Conservation (phyloP, 2,329 filamentous ascomycete species). For the Incumbomyces delicatus region DNA sequence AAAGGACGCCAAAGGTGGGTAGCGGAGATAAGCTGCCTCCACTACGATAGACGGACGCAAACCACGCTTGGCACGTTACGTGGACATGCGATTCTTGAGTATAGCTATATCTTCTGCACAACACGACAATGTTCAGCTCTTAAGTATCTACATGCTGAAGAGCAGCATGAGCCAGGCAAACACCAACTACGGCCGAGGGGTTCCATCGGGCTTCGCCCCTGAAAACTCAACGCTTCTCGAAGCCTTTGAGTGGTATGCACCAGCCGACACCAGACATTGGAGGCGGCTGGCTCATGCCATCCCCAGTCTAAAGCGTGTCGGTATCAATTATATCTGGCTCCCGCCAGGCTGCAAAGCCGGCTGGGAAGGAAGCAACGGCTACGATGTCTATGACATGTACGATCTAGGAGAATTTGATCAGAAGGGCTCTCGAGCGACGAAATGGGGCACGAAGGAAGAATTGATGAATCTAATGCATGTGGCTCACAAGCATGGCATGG, state of each 20-base stretch:
- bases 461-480: slow-evolving; percentile 45
- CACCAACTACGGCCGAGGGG: too few species aligned
- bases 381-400: slow-evolving; percentile 61
- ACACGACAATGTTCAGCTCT: too few species aligned
- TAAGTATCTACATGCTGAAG: too few species aligned
- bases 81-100: too few species aligned
- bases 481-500: slow-evolving; percentile 46
- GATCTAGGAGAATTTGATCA: slow-evolving; percentile 65
- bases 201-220: background rate
- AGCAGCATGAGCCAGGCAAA: too few species aligned
- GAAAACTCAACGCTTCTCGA: slow-evolving; percentile 54
- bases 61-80: background rate
- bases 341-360: slow-evolving; percentile 61
- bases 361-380: slow-evolving; percentile 51
- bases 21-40: too few species aligned
- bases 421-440: slow-evolving; percentile 53
- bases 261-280: slow-evolving; percentile 51
- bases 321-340: slow-evolving; percentile 56
- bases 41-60: background rate
- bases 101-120: too few species aligned
- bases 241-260: slow-evolving; percentile 64
- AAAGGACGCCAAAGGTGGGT: too few species aligned
- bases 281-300: slow-evolving; percentile 44
- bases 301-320: slow-evolving; percentile 47
- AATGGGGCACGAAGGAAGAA: slow-evolving; percentile 59